Base-by-base conservation (phyloP, 805 yeast genomes). In the Suhomyces vadensis region DNA sequence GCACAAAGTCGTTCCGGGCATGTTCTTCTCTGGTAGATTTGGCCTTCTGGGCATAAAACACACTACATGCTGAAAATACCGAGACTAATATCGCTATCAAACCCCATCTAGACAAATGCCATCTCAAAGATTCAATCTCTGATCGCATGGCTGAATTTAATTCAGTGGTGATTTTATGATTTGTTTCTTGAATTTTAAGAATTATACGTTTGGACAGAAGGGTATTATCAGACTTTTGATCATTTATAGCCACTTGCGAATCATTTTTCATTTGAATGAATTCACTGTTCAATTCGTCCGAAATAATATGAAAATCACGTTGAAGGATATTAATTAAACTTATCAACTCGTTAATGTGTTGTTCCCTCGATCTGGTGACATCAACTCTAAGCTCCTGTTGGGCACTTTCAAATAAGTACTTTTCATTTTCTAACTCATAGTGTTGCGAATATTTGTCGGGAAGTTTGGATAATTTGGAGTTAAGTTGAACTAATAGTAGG, bases 61-160 rank as follows among this genome's bases (percentile, higher is more conserved):
- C 73, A 17, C 69, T 60, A 50, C 73, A 69, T 2, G 69, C 73
- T 19, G 81, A 72, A 43, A 81, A 77, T 1, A 87, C 87, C 49
- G 85, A 73, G 1, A 82, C 70, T 17, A 86, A 64, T 25, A 90
- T 83, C 1, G 94, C 87, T 35, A 87, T 72, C 25, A 94, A 69
- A 7, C 97, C 97, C 61, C 94, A 79, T 44, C 97, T 74, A 1
- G 97, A 90, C 36, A 92, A 81, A 57, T 88, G 89, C 99, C 99
- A 92, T 55, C 98, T 75, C 48, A 92, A 73, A 46, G 83, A 81
- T 65, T 92, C 99, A 45, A 89, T 87, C 44, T 89, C 94, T 0
- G 94, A 83, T 58, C 88, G 81, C 60, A 90, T 78, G 6, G 87
- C 94, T 25, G 94, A 82, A 48, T 83, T 81, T 53, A 94, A 75